phyloP scores from a whole-genome alignment of 2,329 filamentous ascomycete species.

The Fusarium cicatricum region DNA sequence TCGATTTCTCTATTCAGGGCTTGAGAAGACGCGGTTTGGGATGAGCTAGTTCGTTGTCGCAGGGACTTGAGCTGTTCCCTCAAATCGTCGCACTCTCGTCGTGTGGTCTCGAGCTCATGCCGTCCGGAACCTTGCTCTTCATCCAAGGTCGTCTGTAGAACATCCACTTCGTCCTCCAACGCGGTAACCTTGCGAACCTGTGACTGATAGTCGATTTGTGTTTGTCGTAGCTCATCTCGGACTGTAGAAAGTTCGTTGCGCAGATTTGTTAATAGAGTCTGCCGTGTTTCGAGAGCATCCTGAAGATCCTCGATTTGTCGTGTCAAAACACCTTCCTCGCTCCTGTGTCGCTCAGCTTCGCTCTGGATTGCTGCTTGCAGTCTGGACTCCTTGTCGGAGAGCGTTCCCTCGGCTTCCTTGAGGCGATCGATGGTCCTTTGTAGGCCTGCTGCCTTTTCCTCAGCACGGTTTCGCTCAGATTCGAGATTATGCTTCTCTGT shows the following conservation, averaged over 20 bases:
- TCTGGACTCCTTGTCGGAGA: slow-evolving; percentile 73
- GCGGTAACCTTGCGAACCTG: slow-evolving; percentile 72
- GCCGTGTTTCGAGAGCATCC: slow-evolving; percentile 72
- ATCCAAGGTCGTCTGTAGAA: slow-evolving; percentile 61
- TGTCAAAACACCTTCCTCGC: slow-evolving; percentile 73
- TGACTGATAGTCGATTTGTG: slow-evolving; percentile 68
- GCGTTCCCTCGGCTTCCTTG: slow-evolving; percentile 71
- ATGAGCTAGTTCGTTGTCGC: slow-evolving; percentile 26
- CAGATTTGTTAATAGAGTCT: slow-evolving; percentile 70
- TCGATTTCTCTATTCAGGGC: slow-evolving; percentile 43
- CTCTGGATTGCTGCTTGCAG: slow-evolving; percentile 74
- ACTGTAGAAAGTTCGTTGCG: slow-evolving; percentile 71
- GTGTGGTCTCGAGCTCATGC: slow-evolving; percentile 50
- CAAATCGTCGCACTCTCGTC: slow-evolving; percentile 50
- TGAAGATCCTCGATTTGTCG: slow-evolving; percentile 80
- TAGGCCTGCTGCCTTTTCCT: slow-evolving; percentile 72
- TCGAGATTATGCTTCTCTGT: slow-evolving; percentile 69
- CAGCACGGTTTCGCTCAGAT: slow-evolving; percentile 70
- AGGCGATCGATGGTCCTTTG: slow-evolving; percentile 76
- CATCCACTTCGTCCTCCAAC: slow-evolving; percentile 79
- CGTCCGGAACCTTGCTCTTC: slow-evolving; percentile 46
- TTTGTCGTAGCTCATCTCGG: slow-evolving; percentile 75
- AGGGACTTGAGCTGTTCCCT: slow-evolving; percentile 42
- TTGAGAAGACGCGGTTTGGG: slow-evolving; percentile 31
- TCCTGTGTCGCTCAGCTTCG: slow-evolving; percentile 75